Evolutionary conservation across 2,329 filamentous ascomycete species (phyloP).

Genomic region (Graphium sp.): DNA sequence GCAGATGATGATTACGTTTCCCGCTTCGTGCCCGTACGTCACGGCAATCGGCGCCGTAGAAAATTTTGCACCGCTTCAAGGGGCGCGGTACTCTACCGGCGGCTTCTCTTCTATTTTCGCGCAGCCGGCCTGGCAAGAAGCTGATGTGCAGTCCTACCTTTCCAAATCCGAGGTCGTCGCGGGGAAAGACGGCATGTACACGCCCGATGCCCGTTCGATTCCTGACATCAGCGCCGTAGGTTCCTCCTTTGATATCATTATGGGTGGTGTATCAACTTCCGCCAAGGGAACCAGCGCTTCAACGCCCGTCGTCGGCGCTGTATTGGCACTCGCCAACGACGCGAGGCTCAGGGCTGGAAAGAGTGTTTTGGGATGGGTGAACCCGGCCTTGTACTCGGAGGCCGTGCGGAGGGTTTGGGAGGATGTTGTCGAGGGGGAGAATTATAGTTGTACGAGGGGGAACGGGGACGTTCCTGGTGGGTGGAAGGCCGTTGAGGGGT

Average conservation of each 20-base stretch:
- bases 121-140: slow-evolving; percentile 26
- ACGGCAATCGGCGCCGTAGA: slow-evolving; percentile 47
- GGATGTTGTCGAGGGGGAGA: slow-evolving; percentile 23
- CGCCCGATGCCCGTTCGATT: slow-evolving; percentile 25
- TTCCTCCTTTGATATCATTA: slow-evolving; percentile 30
- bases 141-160: slow-evolving; percentile 21
- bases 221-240: slow-evolving; percentile 39
- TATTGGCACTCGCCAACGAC: slow-evolving; percentile 38
- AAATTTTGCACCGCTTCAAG: slow-evolving; percentile 19
- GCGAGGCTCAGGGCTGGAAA: slow-evolving; percentile 29
- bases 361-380: slow-evolving; percentile 34
- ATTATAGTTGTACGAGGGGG: slow-evolving; percentile 19
- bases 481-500: slow-evolving; percentile 26
- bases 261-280: slow-evolving; percentile 10
- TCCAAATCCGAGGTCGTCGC: slow-evolving; percentile 17
- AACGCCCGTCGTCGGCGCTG: slow-evolving; percentile 34
- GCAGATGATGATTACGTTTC: slow-evolving; percentile 44
- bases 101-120: slow-evolving; percentile 35
- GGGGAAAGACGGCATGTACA: slow-evolving; percentile 22
- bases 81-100: slow-evolving; percentile 27
- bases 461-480: slow-evolving; percentile 16
- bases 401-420: slow-evolving; percentile 17
- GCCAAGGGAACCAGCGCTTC: slow-evolving; percentile 31
- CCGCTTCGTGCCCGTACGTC: slow-evolving; percentile 50
- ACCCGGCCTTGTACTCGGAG: slow-evolving; percentile 25